These are phyloP conservation scores for Populus trichocarpa DNA, from an alignment of 441 rosid species.

Conservation along the genomic window DNA sequence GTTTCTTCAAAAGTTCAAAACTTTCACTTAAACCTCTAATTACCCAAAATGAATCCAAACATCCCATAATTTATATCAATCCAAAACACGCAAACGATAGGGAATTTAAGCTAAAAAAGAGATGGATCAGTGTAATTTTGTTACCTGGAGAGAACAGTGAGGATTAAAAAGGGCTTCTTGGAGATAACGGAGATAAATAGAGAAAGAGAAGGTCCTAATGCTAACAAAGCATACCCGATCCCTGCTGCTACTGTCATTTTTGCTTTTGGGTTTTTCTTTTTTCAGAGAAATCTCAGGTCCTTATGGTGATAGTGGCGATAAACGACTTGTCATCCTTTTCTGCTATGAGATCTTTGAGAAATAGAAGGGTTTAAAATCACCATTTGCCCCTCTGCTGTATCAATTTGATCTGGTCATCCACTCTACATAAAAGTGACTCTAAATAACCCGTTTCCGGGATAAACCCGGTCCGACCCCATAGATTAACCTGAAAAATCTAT, in stretches of 20 bases:
- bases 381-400: neutral
- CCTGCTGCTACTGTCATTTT: conserved; percentile 85
- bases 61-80: neutral
- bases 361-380: neutral
- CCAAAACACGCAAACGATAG: neutral
- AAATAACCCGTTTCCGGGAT: no score
- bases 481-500: no score
- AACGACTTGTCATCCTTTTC: neutral
- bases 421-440: neutral
- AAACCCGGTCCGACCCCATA: no score
- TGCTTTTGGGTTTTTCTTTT: neutral
- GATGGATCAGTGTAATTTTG: neutral
- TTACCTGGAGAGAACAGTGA: conserved; percentile 90
- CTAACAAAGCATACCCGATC: conserved; percentile 83
- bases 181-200: conserved; percentile 87
- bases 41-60: neutral
- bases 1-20: neutral
- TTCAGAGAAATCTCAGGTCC: neutral
- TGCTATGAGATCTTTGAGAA: neutral
- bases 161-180: conserved; percentile 85
- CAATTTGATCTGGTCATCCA: neutral
- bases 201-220: conserved; percentile 82
- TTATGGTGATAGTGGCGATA: neutral
- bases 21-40: neutral
- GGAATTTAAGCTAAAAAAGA: neutral